Evolutionary conservation across 805 yeast genomes (phyloP).

Genomic region (Yamadazyma tumulicola): DNA sequence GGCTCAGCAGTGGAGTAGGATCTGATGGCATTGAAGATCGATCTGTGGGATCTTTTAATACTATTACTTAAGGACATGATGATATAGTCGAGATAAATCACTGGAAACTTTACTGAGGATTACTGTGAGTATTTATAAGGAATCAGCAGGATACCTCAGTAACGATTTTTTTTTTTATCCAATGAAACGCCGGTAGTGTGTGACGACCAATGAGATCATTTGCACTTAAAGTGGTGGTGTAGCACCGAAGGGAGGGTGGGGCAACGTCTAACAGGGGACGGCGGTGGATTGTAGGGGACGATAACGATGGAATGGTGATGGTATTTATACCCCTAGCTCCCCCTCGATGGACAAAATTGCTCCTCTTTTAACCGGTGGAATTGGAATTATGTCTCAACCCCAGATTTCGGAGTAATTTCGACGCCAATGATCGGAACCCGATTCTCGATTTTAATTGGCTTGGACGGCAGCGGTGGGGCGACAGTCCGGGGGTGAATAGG

Average conservation of each 20-base stretch:
- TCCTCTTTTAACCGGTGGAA: slow-evolving; percentile 2
- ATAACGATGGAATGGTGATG: not conserved
- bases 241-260: not conserved
- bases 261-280: not conserved
- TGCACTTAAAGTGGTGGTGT: not conserved
- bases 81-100: not conserved
- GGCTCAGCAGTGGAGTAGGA: slow-evolving; percentile 35
- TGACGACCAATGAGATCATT: not conserved
- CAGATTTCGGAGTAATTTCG: slow-evolving; percentile 17
- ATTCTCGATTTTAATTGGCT: too few relatives aligned
- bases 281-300: too few relatives aligned
- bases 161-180: not conserved
- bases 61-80: slow-evolving; percentile 2
- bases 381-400: slow-evolving; percentile 7
- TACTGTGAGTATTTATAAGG: too few relatives aligned
- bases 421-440: too few relatives aligned
- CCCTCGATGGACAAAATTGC: not conserved
- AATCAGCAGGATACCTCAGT: too few relatives aligned
- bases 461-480: too few relatives aligned
- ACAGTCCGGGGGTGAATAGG: too few relatives aligned
- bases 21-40: slow-evolving; percentile 15
- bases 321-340: not conserved
- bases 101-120: too few relatives aligned
- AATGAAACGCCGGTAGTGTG: slow-evolving; percentile 1
- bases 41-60: slow-evolving; percentile 5